Conservation (phyloP, 148 eudicot genomes). For the Cornus suecica region DNA sequence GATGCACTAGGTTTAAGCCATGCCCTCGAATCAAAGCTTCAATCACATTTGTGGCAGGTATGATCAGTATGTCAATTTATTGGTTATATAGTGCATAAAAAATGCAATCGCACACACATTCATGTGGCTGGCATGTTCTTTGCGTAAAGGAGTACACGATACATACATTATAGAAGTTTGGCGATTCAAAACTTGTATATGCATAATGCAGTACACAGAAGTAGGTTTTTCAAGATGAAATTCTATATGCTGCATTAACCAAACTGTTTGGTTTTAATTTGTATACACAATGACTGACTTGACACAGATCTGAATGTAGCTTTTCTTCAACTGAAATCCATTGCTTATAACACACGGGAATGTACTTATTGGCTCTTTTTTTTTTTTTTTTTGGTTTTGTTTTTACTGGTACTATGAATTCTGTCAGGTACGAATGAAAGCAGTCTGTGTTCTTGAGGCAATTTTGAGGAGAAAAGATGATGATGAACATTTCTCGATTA, state of each 20-base stretch:
- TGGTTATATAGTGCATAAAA: neutral
- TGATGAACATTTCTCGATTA: conserved; percentile 48
- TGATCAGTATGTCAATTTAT: conserved; percentile 17
- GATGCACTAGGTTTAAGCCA: conserved; percentile 74
- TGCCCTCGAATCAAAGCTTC: conserved; percentile 81
- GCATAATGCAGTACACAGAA: too few species aligned
- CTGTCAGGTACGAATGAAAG: conserved; percentile 87
- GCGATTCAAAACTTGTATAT: too few species aligned
- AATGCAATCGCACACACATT: neutral
- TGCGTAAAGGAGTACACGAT: neutral
- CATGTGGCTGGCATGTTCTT: neutral
- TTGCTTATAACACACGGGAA: neutral
- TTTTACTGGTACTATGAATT: conserved; percentile 8
- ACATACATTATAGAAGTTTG: too few species aligned
- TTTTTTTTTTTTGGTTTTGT: neutral
- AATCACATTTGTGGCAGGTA: conserved; percentile 91
- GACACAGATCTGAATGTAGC: neutral
- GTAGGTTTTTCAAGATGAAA: neutral
- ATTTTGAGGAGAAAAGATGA: conserved; percentile 76
- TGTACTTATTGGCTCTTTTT: neutral
- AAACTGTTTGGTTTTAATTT: neutral
- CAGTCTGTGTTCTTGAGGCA: conserved; percentile 93
- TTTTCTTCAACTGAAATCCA: neutral
- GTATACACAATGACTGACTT: neutral
- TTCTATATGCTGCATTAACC: neutral